phyloP scores from a whole-genome alignment of 192 early-diverging fungal species.

The Helicostylum pulchrum region DNA sequence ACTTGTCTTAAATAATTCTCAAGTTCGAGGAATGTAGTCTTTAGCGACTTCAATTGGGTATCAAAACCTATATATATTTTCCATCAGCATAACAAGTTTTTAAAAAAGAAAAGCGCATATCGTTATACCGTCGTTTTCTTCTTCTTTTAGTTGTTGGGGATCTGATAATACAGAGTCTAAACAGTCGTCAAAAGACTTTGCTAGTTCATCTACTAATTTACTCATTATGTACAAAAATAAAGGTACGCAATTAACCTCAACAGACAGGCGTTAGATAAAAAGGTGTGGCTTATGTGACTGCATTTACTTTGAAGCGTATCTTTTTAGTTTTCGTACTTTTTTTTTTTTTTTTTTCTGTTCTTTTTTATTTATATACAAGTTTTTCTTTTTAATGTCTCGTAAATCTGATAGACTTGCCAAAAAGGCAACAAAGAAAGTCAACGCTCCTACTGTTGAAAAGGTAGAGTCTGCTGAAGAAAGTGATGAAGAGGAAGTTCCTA shows the following conservation, averaged over 20 bases:
- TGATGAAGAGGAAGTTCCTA: background rate
- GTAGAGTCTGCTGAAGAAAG: background rate
- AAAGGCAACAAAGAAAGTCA: background rate
- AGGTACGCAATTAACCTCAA: no score
- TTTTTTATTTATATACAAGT: background rate
- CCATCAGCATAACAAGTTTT: background rate
- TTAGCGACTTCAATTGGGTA: background rate
- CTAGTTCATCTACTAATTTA: constrained; percentile 11
- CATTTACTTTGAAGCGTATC: background rate
- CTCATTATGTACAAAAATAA: background rate
- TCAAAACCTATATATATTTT: background rate
- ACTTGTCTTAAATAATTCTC: constrained; percentile 13
- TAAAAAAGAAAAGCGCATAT: background rate
- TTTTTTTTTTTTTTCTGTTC: constrained; percentile 11
- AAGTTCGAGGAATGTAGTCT: constrained; percentile 9
- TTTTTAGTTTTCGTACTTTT: background rate
- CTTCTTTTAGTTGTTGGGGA: constrained; percentile 2
- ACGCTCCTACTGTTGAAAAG: background rate
- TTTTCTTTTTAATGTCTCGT: constrained; percentile 9
- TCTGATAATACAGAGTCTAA: constrained; percentile 10
- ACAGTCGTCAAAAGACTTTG: constrained; percentile 17
- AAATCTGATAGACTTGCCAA: constrained; percentile 13
- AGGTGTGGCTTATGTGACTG: background rate
- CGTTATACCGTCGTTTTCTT: background rate
- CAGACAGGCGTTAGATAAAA: background rate